Evolutionary conservation across 2,329 filamentous ascomycete species (phyloP), one percentile per base, ranked within the genome.

Genomic region (Colletotrichum lindemuthianum): DNA sequence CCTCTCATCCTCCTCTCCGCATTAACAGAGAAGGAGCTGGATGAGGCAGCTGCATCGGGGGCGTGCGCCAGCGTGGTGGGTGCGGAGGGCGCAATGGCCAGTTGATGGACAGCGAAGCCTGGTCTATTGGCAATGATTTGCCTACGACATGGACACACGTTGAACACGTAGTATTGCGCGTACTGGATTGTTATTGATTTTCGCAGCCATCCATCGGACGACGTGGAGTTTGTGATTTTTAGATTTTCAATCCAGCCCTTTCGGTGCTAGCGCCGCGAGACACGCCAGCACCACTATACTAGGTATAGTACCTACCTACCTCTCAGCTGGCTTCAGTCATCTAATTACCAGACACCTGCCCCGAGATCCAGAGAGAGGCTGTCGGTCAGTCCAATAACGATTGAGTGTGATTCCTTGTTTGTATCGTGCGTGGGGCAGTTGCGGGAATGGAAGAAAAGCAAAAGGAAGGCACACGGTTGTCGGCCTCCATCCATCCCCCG

Each of bases 51-150:
- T 24, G 24, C 24, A 24, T 24, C 24, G 24, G 5, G 24, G 24
- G 24, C 24, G 24, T 24, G 24, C 24, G 24, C 24, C 24, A 24
- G 24, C 24, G 24, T 24, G 24, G 24, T 24, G 24, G 24, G 24
- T 24, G 24, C 24, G 24, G 24, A 24, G 24, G 24, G 24, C 24
- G 24, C 24, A 24, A 24, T 24, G 24, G 24, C 24, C 24, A 24
- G 24, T 24, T 24, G 24, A 24, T 24, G 24, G 24, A 24, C 24
- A 24, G 24, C 24, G 24, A 24, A 39, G 43, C 41, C 40, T 39
- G 16, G 13, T 59, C 48, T 43, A 60, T 63, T 63, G 60, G 60
- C 60, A 60, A 53, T 48, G 43, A 50, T 49, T 43, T 24, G 24
- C 24, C 24, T 24, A 24, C 24, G 24, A 24, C 24, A 24, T 24